Conservation (phyloP, 2,329 filamentous ascomycete species). For the Pseudogymnoascus sp. region DNA sequence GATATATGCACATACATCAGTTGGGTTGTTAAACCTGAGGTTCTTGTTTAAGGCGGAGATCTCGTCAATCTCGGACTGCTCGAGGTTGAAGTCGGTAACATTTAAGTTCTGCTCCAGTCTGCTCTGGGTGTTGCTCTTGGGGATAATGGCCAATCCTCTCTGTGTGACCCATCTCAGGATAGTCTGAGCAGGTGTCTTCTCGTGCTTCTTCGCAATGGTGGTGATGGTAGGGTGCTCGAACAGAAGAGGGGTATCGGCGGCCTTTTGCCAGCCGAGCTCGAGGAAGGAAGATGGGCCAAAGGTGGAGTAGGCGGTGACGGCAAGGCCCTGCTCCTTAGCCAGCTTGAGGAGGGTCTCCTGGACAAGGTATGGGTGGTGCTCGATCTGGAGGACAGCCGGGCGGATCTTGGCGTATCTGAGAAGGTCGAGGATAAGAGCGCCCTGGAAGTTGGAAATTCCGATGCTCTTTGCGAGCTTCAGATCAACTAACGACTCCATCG, state of each 20-base stretch:
- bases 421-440: constrained; percentile 69
- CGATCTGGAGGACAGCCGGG: constrained; percentile 75
- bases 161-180: constrained; percentile 84
- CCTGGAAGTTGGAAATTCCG: constrained; percentile 78
- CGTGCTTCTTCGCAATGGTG: constrained; percentile 59
- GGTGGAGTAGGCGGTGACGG: constrained; percentile 75
- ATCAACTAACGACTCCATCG: constrained; percentile 69
- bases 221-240: constrained; percentile 64
- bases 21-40: constrained; percentile 71
- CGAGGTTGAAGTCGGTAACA: constrained; percentile 58
- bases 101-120: constrained; percentile 60
- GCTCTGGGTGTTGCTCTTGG: constrained; percentile 59
- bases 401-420: constrained; percentile 68
- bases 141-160: constrained; percentile 72
- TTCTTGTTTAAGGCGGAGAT: constrained; percentile 59
- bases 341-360: constrained; percentile 65
- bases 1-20: constrained; percentile 47
- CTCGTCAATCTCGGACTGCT: constrained; percentile 56
- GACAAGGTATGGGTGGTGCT: constrained; percentile 84
- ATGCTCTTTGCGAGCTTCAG: constrained; percentile 64
- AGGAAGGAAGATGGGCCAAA: constrained; percentile 75
- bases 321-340: constrained; percentile 62
- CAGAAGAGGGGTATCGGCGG: constrained; percentile 57
- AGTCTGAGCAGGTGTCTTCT: constrained; percentile 71
- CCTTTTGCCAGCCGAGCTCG: constrained; percentile 66